Conservation (phyloP, 2,329 filamentous ascomycete species). For the Cladosporium sp. region DNA sequence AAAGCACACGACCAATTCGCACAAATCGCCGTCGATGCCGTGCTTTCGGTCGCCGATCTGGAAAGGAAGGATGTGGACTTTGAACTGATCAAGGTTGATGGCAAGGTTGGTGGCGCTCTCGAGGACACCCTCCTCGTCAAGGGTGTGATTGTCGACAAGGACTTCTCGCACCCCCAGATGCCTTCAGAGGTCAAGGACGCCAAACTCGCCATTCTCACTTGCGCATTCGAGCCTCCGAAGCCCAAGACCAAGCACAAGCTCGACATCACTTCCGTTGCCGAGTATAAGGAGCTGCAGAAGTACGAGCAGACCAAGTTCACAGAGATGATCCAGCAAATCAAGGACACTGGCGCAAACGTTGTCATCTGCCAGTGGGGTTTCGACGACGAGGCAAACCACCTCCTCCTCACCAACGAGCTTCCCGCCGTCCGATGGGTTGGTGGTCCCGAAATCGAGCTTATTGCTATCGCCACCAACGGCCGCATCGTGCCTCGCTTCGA, state of each 20-base stretch:
- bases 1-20: conserved; percentile 98
- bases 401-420: conserved; percentile 91
- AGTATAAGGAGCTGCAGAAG: conserved; percentile 95
- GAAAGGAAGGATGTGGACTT: conserved; percentile 98
- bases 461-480: conserved; percentile 97
- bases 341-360: conserved; percentile 92
- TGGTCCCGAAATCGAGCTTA: conserved; percentile 95
- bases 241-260: conserved; percentile 99
- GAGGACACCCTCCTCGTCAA: conserved; percentile 94
- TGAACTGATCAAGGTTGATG: conserved; percentile 98
- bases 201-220: conserved; percentile 95
- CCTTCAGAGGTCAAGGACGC: conserved; percentile 90
- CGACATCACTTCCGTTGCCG: conserved; percentile 92
- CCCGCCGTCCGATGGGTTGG: conserved; percentile 97
- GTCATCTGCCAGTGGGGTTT: conserved; percentile 99
- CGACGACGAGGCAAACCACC: conserved; percentile 96
- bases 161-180: conserved; percentile 99
- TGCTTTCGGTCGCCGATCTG: conserved; percentile 91
- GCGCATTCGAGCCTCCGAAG: conserved; percentile 97
- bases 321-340: conserved; percentile 98
- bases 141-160: conserved; percentile 98
- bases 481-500: conserved; percentile 97
- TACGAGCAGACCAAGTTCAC: conserved; percentile 96
- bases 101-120: conserved; percentile 89
- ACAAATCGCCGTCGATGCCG: conserved; percentile 93